A percentile compares a stretch with the other conserved stretches of the same genome.
Evolutionary conservation across 805 yeast genomes (phyloP).

Genomic region (Monosporozyma servazzii): DNA sequence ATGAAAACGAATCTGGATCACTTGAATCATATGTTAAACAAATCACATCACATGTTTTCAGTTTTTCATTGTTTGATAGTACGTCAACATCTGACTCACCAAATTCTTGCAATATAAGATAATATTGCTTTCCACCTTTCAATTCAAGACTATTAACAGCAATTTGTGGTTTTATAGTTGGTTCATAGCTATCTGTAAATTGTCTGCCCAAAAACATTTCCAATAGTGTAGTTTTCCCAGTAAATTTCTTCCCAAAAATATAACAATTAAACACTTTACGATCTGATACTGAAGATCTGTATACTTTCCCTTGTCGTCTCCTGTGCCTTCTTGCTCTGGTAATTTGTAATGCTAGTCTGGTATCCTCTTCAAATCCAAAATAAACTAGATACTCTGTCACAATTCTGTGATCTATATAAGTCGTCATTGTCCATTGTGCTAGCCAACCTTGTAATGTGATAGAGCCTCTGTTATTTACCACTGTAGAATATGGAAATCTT

Average conservation of each 20-base stretch:
- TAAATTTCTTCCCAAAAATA: slow-evolving; percentile 71
- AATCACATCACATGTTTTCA: slow-evolving; percentile 83
- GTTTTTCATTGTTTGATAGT: slow-evolving; percentile 54
- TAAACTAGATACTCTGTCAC: slow-evolving; percentile 85
- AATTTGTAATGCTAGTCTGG: slow-evolving; percentile 53
- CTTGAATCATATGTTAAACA: slow-evolving; percentile 90
- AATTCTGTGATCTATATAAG: slow-evolving; percentile 72
- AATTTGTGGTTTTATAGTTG: slow-evolving; percentile 70
- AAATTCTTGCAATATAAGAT: slow-evolving; percentile 79
- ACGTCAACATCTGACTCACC: slow-evolving; percentile 75
- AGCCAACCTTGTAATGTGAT: slow-evolving; percentile 97
- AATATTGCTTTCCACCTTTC: slow-evolving; percentile 92
- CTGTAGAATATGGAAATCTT: slow-evolving; percentile 80
- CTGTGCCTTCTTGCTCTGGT: slow-evolving; percentile 74
- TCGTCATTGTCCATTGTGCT: slow-evolving; percentile 98
- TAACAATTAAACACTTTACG: slow-evolving; percentile 89
- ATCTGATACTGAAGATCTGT: slow-evolving; percentile 63
- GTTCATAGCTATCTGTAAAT: slow-evolving; percentile 61
- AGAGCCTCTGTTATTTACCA: slow-evolving; percentile 79
- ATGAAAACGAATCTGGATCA: slow-evolving; percentile 89
- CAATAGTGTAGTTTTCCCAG: slow-evolving; percentile 81
- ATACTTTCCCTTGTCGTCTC: slow-evolving; percentile 53
- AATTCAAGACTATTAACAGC: slow-evolving; percentile 90
- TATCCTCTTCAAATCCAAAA: slow-evolving; percentile 67
- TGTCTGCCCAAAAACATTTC: slow-evolving; percentile 74